Evolutionary conservation across 805 yeast species (phyloP).

Genomic region (Lachancea sp.): DNA sequence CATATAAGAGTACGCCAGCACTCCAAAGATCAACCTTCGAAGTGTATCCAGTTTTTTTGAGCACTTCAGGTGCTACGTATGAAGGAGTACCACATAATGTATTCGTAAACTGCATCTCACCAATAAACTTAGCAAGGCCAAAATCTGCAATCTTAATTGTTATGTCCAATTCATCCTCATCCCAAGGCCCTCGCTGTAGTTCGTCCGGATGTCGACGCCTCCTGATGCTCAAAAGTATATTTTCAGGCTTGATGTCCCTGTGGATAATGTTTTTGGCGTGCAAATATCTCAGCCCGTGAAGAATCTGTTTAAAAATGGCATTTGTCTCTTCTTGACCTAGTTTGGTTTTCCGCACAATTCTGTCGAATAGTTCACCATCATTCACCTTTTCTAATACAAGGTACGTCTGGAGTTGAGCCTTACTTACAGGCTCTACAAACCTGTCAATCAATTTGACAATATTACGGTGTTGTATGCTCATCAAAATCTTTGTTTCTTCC

Average conservation of each 20-base stretch:
- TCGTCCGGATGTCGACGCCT: slow-evolving; percentile 34
- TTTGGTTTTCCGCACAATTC: slow-evolving; percentile 59
- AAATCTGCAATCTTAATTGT: slow-evolving; percentile 76
- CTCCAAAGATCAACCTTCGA: slow-evolving; percentile 80
- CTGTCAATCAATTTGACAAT: slow-evolving; percentile 59
- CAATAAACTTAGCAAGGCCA: slow-evolving; percentile 59
- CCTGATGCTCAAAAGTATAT: slow-evolving; percentile 48
- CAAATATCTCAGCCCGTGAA: slow-evolving; percentile 57
- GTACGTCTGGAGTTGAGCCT: slow-evolving; percentile 41
- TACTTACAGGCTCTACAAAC: slow-evolving; percentile 49
- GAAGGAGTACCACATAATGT: slow-evolving; percentile 86
- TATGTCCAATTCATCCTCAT: slow-evolving; percentile 50
- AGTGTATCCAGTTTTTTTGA: slow-evolving; percentile 50
- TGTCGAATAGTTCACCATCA: slow-evolving; percentile 69
- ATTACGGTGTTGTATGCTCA: slow-evolving; percentile 62
- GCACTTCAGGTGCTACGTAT: slow-evolving; percentile 78
- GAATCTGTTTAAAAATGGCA: slow-evolving; percentile 56
- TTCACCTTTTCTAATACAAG: slow-evolving; percentile 67
- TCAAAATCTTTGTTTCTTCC: slow-evolving; percentile 61
- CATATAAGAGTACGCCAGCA: slow-evolving; percentile 69
- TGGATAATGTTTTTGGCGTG: slow-evolving; percentile 69
- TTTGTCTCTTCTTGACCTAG: slow-evolving; percentile 57
- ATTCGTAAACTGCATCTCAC: slow-evolving; percentile 66
- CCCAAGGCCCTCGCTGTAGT: slow-evolving; percentile 38
- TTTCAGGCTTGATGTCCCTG: slow-evolving; percentile 76